These are phyloP conservation scores for Brassica balearica DNA, from an alignment of 441 rosid genomes.

Conservation along the genomic window DNA sequence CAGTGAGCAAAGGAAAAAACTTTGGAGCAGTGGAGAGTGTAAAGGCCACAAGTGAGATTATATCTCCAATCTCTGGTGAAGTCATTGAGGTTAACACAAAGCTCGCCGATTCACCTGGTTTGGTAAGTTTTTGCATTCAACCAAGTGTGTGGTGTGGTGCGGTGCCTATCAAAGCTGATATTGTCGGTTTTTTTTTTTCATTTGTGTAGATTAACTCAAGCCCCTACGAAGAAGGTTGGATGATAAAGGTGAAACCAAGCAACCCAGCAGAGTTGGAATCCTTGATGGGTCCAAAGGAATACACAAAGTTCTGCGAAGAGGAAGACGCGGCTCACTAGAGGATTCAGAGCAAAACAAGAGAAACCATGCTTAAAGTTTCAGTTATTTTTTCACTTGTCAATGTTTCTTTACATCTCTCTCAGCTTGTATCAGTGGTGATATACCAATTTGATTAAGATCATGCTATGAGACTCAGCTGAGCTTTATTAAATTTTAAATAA, in stretches of 20 bases:
- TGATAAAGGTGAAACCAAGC: constrained; percentile 7
- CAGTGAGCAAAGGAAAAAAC: not conserved
- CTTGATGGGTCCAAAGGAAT: constrained; percentile 1
- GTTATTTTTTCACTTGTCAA: not conserved
- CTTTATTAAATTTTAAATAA: not conserved
- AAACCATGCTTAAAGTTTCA: not conserved
- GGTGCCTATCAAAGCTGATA: not conserved
- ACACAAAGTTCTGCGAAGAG: not conserved
- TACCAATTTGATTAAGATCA: not conserved
- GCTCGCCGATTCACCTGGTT: not conserved
- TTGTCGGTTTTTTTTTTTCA: not conserved
- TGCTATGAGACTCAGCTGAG: not conserved
- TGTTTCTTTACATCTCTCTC: not conserved
- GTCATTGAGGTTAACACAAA: constrained; percentile 5
- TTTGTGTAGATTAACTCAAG: constrained; percentile 7
- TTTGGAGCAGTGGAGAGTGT: constrained; percentile 11
- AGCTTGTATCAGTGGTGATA: not conserved
- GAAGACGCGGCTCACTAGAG: constrained; percentile 8
- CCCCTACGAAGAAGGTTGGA: constrained; percentile 6
- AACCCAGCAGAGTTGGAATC: not conserved
- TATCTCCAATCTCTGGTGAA: constrained; percentile 2
- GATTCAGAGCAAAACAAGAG: not conserved
- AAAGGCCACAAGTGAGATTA: constrained; percentile 5
- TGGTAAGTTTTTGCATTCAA: not conserved
- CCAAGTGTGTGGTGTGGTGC: not conserved